Percentiles rank a stretch among this genome's conserved stretches.
These are phyloP conservation scores for Trifolium pratense DNA, from an alignment of 306 rosid species.

Conservation along the genomic window DNA sequence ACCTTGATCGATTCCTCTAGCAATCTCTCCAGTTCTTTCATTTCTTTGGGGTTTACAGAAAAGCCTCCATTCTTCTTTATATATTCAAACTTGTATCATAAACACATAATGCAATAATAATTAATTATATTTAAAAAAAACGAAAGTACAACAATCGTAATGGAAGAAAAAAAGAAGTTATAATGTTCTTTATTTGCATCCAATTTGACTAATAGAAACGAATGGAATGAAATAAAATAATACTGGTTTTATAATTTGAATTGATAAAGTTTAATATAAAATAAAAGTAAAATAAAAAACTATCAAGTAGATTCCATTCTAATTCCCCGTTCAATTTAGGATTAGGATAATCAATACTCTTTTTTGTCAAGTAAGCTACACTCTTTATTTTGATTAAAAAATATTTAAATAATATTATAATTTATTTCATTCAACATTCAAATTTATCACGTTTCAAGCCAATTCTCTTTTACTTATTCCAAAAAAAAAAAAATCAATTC, in stretches of 20 bases:
- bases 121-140: background rate
- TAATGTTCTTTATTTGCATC: background rate
- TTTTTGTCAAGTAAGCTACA: too few relatives aligned
- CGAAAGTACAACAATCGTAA: background rate
- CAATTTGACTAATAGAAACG: background rate
- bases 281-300: too few relatives aligned
- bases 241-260: too few relatives aligned
- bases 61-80: background rate
- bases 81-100: background rate
- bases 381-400: too few relatives aligned
- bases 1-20: background rate
- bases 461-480: too few relatives aligned
- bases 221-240: background rate
- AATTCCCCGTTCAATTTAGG: too few relatives aligned
- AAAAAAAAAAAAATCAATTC: too few relatives aligned
- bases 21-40: background rate
- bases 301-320: too few relatives aligned
- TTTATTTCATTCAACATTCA: too few relatives aligned
- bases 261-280: background rate
- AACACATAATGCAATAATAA: background rate
- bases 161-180: background rate
- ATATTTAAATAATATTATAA: too few relatives aligned
- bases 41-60: background rate
- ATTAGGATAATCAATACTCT: too few relatives aligned
- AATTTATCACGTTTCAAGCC: background rate